Percentiles rank a stretch among this genome's conserved stretches.
Evolutionary conservation across 1,139 yeast species (phyloP).

Genomic region (Pichia sp.): DNA sequence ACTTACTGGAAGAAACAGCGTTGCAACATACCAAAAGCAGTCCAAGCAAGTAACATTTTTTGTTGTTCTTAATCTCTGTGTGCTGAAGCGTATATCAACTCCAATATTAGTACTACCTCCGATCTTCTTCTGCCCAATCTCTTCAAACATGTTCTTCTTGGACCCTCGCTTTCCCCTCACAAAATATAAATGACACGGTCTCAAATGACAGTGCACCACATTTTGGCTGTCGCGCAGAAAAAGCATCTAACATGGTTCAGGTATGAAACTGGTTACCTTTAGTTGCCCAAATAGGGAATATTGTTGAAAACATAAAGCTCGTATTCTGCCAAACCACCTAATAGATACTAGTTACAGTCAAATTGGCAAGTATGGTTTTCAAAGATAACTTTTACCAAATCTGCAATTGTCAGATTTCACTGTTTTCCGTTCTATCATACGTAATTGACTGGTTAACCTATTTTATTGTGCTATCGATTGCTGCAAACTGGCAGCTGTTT

Average conservation of each 20-base stretch:
- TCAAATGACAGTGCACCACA: neutral
- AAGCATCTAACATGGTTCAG: neutral
- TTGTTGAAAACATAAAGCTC: too few species aligned
- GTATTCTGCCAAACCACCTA: too few species aligned
- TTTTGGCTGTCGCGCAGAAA: neutral
- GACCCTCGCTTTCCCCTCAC: neutral
- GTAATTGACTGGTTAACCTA: constrained; percentile 33
- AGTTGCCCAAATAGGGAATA: neutral
- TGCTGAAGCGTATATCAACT: neutral
- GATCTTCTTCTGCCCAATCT: neutral
- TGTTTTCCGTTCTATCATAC: constrained; percentile 32
- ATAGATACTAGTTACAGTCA: too few species aligned
- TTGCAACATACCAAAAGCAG: constrained; percentile 31
- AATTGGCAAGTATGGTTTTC: neutral
- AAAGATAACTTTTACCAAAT: neutral
- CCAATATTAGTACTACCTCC: neutral
- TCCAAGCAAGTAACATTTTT: constrained; percentile 33
- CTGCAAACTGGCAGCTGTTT: constrained; percentile 35
- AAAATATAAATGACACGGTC: neutral
- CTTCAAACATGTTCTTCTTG: neutral
- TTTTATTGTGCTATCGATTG: constrained; percentile 24
- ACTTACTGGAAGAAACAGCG: neutral
- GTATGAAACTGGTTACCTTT: neutral
- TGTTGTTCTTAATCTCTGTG: neutral
- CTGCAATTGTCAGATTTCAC: constrained; percentile 17